Evolutionary conservation across 148 eudicot genomes (phyloP).

Genomic region (Camellia granthamiana): DNA sequence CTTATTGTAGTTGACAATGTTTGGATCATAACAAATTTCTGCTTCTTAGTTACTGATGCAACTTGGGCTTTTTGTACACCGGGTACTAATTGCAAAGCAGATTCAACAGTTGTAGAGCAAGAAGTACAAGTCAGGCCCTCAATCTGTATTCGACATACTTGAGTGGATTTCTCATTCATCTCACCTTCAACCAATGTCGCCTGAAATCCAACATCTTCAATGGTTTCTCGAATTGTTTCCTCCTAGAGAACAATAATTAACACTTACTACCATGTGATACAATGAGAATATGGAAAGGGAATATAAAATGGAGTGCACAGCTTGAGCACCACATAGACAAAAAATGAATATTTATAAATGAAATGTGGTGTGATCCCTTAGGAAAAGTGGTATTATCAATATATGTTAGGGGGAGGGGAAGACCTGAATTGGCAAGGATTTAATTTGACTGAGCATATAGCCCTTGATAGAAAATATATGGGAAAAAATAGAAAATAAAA

Average conservation of each 20-base stretch:
- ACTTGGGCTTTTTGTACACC: conserved; percentile 83
- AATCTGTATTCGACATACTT: conserved; percentile 59
- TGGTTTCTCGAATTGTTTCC: conserved; percentile 34
- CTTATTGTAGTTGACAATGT: conserved; percentile 37
- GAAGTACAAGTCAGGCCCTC: conserved; percentile 86
- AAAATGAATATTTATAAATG: background rate
- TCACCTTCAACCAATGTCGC: conserved; percentile 62
- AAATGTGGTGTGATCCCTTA: too few species aligned
- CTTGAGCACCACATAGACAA: background rate
- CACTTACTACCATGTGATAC: background rate
- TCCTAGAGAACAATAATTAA: conserved; percentile 17
- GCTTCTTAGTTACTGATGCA: conserved; percentile 76
- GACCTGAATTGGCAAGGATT: too few species aligned
- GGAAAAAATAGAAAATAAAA: too few species aligned
- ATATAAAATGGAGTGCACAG: background rate
- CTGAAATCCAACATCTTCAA: conserved; percentile 52
- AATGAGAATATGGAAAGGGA: background rate
- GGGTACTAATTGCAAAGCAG: conserved; percentile 41
- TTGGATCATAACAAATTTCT: conserved; percentile 76
- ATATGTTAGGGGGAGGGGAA: too few species aligned
- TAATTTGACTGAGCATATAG: too few species aligned
- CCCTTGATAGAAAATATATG: too few species aligned
- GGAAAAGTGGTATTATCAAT: too few species aligned
- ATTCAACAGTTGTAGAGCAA: conserved; percentile 70
- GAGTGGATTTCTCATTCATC: conserved; percentile 36